These are phyloP conservation scores for Monosporascus ibericus DNA, from an alignment of 2,329 filamentous ascomycete genomes.

Conservation along the genomic window DNA sequence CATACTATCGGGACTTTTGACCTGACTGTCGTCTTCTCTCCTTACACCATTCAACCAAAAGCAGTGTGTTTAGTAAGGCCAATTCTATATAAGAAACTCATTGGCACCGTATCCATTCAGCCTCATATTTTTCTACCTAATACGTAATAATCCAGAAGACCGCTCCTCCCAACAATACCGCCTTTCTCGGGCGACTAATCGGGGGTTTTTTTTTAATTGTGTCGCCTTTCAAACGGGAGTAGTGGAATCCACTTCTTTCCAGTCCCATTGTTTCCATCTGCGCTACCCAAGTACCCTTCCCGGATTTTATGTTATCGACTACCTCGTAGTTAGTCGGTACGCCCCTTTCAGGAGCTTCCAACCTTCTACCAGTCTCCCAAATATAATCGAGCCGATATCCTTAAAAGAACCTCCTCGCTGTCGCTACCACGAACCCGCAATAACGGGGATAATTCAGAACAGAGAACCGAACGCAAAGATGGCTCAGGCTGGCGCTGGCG, in stretches of 20 bases:
- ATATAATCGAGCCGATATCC: background rate
- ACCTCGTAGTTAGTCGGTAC: background rate
- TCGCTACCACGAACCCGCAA: background rate
- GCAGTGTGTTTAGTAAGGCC: background rate
- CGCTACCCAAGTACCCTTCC: background rate
- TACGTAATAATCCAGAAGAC: too few species aligned
- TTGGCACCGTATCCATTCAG: background rate
- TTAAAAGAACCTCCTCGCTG: background rate
- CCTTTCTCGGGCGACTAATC: too few species aligned
- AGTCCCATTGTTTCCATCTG: background rate
- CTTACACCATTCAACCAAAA: background rate
- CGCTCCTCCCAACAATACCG: too few species aligned
- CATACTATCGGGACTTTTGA: too few species aligned
- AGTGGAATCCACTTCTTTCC: background rate
- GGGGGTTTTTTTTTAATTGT: too few species aligned
- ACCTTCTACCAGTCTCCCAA: background rate
- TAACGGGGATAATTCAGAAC: background rate
- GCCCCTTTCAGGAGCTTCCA: slow-evolving; percentile 2
- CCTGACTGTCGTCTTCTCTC: background rate
- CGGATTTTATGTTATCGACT: background rate
- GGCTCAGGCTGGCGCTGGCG: slow-evolving; percentile 67
- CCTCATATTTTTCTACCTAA: too few species aligned
- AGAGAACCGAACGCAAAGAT: slow-evolving; percentile 45
- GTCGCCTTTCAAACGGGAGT: too few species aligned
- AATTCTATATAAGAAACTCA: background rate